These are phyloP conservation scores for Euphorbia corollata DNA, from an alignment of 441 rosid species.

Conservation along the genomic window DNA sequence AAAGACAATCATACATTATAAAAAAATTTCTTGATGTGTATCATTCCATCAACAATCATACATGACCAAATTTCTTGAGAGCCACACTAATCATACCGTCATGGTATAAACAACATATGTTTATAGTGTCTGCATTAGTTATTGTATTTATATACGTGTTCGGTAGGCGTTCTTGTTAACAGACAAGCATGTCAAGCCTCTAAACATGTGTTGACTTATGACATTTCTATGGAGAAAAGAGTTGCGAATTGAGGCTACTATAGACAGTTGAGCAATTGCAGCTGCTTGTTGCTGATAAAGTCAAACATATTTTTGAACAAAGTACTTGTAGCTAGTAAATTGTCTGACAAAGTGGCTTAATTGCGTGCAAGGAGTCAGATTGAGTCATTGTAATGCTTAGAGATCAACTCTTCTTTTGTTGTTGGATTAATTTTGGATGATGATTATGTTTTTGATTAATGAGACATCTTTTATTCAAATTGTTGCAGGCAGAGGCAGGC, in stretches of 20 bases:
- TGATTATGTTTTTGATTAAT: constrained; percentile 8
- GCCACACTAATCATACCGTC: too few species aligned
- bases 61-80: background rate
- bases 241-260: background rate
- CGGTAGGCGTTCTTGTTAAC: background rate
- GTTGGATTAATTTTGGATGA: constrained; percentile 4
- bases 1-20: background rate
- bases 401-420: background rate
- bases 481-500: constrained; percentile 31
- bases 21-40: background rate
- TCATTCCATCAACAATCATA: too few species aligned
- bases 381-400: too few species aligned
- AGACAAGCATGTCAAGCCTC: background rate
- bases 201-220: background rate
- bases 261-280: background rate
- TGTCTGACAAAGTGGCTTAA: background rate
- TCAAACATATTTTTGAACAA: background rate
- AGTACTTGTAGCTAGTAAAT: background rate
- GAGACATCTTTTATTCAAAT: background rate
- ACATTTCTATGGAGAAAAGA: background rate
- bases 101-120: background rate
- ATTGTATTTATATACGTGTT: background rate
- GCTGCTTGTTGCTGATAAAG: background rate
- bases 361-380: constrained; percentile 2
- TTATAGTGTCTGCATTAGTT: background rate